Conservation (phyloP, 2,329 filamentous ascomycete species). For the Didymosphaeria variabile region DNA sequence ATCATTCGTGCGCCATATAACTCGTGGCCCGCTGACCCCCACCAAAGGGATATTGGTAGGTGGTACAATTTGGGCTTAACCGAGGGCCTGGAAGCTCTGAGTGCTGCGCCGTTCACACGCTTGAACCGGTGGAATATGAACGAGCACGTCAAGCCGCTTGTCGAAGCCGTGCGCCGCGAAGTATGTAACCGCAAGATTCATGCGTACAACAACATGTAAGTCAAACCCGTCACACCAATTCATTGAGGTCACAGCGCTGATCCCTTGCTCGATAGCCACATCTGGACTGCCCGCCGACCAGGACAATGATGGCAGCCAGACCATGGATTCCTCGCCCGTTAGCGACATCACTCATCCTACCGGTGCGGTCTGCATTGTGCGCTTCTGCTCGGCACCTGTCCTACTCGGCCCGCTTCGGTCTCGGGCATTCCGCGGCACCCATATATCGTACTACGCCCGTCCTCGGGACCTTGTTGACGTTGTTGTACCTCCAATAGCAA, state of each 20-base stretch:
- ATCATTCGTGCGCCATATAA: slow-evolving; percentile 76
- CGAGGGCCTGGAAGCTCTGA: slow-evolving; percentile 76
- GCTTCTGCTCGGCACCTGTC: slow-evolving; percentile 16
- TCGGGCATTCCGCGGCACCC: slow-evolving; percentile 20
- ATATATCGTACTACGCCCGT: slow-evolving; percentile 15
- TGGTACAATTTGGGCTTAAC: slow-evolving; percentile 86
- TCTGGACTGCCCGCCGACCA: slow-evolving; percentile 58
- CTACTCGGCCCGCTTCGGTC: slow-evolving; percentile 18
- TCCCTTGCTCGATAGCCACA: slow-evolving; percentile 52
- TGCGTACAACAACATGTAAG: slow-evolving; percentile 81
- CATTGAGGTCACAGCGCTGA: slow-evolving; percentile 39
- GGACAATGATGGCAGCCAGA: slow-evolving; percentile 44
- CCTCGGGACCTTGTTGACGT: slow-evolving; percentile 14
- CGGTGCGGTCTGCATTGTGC: slow-evolving; percentile 14
- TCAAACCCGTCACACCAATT: slow-evolving; percentile 45
- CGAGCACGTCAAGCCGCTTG: slow-evolving; percentile 69
- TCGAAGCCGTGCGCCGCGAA: slow-evolving; percentile 71
- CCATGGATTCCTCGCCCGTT: slow-evolving; percentile 21
- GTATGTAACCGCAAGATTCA: slow-evolving; percentile 73
- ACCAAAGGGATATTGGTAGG: slow-evolving; percentile 73
- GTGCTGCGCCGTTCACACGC: slow-evolving; percentile 75
- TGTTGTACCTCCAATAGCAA: slow-evolving; percentile 18
- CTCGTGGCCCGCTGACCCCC: slow-evolving; percentile 72
- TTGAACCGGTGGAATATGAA: slow-evolving; percentile 67
- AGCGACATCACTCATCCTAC: slow-evolving; percentile 19